Percentiles rank a stretch among this genome's conserved stretches.
Conservation (phyloP, 1,284 basidiomycete genomes). For the Peniophora sp. region DNA sequence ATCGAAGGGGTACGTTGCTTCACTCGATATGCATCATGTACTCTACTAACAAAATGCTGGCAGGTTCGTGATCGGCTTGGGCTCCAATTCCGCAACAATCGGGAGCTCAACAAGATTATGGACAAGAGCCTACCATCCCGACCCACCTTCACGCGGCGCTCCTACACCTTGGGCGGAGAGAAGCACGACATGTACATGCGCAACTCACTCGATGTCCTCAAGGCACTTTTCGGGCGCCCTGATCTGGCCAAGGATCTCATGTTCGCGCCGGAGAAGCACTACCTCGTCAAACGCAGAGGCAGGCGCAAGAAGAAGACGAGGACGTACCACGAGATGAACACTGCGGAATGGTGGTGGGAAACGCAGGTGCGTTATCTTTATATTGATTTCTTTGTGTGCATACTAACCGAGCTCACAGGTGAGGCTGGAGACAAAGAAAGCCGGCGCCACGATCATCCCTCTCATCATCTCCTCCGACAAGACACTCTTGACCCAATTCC, state of each 20-base stretch:
- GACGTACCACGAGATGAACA: background rate
- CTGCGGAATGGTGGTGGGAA: background rate
- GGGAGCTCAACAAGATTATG: slow-evolving; percentile 23
- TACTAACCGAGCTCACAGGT: background rate
- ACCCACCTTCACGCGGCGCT: background rate
- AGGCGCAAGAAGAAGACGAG: too few species aligned
- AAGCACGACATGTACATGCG: background rate
- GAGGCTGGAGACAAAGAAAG: background rate
- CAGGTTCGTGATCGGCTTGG: slow-evolving; percentile 16
- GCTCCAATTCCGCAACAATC: slow-evolving; percentile 20
- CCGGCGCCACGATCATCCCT: slow-evolving; percentile 3
- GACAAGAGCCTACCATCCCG: slow-evolving; percentile 15
- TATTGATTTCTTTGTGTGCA: background rate
- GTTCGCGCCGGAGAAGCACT: background rate
- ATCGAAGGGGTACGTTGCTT: background rate
- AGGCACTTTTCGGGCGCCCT: background rate
- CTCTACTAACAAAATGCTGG: background rate
- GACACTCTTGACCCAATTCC: slow-evolving; percentile 17
- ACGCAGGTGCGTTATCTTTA: background rate
- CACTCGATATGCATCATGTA: background rate
- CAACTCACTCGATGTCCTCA: background rate
- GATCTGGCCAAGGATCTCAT: background rate
- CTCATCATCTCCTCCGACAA: slow-evolving; percentile 3
- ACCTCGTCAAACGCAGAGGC: background rate
- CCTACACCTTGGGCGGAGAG: background rate